Evolutionary conservation across 371 early-diverging fungal species (phyloP), one percentile per base, ranked within the genome.

Genomic region (Chytridium lagenaria): DNA sequence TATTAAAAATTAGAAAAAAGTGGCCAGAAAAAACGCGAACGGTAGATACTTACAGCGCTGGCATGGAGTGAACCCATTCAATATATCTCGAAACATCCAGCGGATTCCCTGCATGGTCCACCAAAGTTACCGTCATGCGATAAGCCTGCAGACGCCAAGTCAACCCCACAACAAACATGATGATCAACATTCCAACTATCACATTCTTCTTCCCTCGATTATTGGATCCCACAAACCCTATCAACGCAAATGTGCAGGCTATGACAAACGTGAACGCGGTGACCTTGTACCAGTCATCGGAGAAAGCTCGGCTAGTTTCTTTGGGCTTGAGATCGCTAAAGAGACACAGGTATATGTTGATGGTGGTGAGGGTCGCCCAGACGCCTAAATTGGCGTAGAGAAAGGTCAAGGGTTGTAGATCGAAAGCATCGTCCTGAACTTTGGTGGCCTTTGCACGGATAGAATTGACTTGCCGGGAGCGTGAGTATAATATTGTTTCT

Each of bases 361-460:
- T 40, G 22, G 22, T 44, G 37, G 49, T 63, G 31, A 49, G 52
- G 15, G 38, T 59, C 30, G 33, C 36, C 75, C 75, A 75, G 67
- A 75, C 37, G 28, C 23, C 70, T 65, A 75, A 75, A 67, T 75
- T 75, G 59, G 65, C 38, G 38, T 49, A 74, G 37, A 74, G 59
- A 38, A 74, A 74, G 0, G 67, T 66, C 63, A 72, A n/a, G 30
- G 72, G 72, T 16, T 34, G 15, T 26, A 63, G 31, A 16, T 63
- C 63, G 31, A 12, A 30, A 19, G 16, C 10, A 16, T 63, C 63
- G 34, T 72, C 66, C 22, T 67, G 55, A 26, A 28, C 26, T 26
- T 55, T 55, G 10, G 55, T 26, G 55, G 26, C 16, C 23, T 28
- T 16, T 28, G 10, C 55, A 7, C 55, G 55, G 7, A 55, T 10